phyloP scores from a whole-genome alignment of 2,329 filamentous ascomycete species.

The Fusarium sp. region DNA sequence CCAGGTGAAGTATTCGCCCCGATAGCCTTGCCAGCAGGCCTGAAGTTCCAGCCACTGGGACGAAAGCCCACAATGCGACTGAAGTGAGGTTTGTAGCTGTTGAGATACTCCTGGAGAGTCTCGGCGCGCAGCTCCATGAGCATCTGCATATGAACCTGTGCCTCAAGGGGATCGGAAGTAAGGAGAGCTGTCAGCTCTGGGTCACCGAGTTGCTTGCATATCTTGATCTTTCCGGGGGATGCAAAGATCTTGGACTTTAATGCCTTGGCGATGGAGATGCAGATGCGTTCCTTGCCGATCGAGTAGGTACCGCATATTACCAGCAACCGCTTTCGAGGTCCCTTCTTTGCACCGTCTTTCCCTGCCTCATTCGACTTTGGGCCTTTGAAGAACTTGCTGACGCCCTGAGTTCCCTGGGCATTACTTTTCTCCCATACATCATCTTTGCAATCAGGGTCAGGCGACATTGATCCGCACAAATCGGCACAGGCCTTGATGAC shows the following conservation, averaged over 20 bases:
- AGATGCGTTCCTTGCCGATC: conserved; percentile 97
- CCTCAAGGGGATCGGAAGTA: conserved; percentile 82
- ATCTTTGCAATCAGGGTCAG: conserved; percentile 66
- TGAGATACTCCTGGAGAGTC: conserved; percentile 89
- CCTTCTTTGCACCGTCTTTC: conserved; percentile 44
- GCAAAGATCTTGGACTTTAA: conserved; percentile 92
- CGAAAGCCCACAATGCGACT: conserved; percentile 89
- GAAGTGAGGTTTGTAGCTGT: conserved; percentile 83
- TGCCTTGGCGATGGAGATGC: conserved; percentile 89
- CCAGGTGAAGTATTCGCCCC: conserved; percentile 63
- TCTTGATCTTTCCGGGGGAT: conserved; percentile 82
- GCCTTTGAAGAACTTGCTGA: conserved; percentile 66
- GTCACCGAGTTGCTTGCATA: conserved; percentile 88
- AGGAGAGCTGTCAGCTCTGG: conserved; percentile 81
- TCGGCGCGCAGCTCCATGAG: conserved; percentile 94
- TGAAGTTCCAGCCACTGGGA: conserved; percentile 94
- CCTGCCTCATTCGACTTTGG: conserved; percentile 45
- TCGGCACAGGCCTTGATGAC: conserved; percentile 90
- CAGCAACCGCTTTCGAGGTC: conserved; percentile 72
- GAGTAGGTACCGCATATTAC: conserved; percentile 97
- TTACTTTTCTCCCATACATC: conserved; percentile 60
- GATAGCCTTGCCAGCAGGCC: conserved; percentile 71
- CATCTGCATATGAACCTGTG: conserved; percentile 98
- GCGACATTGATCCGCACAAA: conserved; percentile 82
- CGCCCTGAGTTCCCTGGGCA: conserved; percentile 54